Evolutionary conservation across 208 protist genomes (phyloP), one percentile per base, ranked within the genome.

Genomic region (Herpetomonas tarakana): DNA sequence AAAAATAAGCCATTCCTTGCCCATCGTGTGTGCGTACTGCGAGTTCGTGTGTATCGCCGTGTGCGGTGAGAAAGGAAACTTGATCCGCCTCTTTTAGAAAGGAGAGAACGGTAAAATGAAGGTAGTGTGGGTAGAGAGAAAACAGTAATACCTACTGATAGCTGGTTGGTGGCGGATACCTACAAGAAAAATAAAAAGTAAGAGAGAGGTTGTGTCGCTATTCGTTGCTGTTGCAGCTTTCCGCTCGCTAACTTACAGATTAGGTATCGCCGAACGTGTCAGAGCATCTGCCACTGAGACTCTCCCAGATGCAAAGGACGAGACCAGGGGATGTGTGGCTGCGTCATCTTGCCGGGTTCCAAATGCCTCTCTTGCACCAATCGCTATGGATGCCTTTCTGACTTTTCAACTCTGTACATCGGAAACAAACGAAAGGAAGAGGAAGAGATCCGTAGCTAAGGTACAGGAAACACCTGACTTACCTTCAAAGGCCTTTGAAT

Each of bases 401-500:
- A n/a, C n/a, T n/a, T n/a, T n/a, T n/a, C n/a, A n/a, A n/a, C n/a
- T n/a, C n/a, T n/a, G n/a, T n/a, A n/a, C n/a, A n/a, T n/a, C n/a
- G n/a, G n/a, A n/a, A 26, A 44, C 11, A 39, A 56, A 56, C 25
- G 21, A 39, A 19, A 39, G 28, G 19, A 55, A 56, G 39, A 47
- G 28, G n/a, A 4, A 45, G 6, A 24, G 6, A 14, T 41, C 35
- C 35, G 6, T 14, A 41, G 35, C 9, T 41, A 6, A 41, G 14
- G 35, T 14, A 41, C 6, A 41, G 14, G n/a, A n/a, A n/a, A n/a
- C n/a, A n/a, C n/a, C n/a, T n/a, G n/a, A n/a, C n/a, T n/a, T n/a
- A n/a, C n/a, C n/a, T n/a, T 19, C 84, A 97, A 11, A 94, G 62
- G 2, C 90, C 90, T 64, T 98, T 98, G 68, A 97, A 98, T n/a